A percentile compares a stretch with the other conserved stretches of the same genome.
Conservation (phyloP, 768 basidiomycete genomes). For the Suillus subaureus region DNA sequence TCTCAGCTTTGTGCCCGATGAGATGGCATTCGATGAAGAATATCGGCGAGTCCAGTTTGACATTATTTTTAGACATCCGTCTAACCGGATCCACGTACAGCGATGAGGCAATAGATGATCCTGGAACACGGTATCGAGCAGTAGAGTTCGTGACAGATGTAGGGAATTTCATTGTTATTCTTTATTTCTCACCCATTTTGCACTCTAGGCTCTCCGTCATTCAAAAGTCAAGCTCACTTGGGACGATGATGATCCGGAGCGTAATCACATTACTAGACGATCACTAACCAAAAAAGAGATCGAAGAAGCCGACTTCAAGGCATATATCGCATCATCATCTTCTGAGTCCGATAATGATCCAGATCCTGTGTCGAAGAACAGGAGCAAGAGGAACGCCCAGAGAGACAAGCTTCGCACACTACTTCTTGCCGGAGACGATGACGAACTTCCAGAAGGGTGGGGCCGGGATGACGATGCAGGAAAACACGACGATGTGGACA, state of each 20-base stretch:
- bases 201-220: constrained; percentile 83
- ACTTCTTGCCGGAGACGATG: constrained; percentile 66
- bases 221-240: constrained; percentile 98
- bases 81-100: constrained; percentile 39
- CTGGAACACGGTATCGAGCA: constrained; percentile 61
- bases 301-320: constrained; percentile 88
- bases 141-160: constrained; percentile 95
- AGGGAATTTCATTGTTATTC: constrained; percentile 29
- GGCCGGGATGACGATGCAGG: constrained; percentile 43
- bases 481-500: constrained; percentile 58
- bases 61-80: not conserved
- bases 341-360: constrained; percentile 40
- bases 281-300: constrained; percentile 81
- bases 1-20: constrained; percentile 90
- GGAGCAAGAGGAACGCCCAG: constrained; percentile 44
- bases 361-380: constrained; percentile 17
- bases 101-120: constrained; percentile 79
- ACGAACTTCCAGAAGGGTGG: constrained; percentile 87
- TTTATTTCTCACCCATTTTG: not conserved
- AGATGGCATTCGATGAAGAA: constrained; percentile 82
- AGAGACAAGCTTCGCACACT: constrained; percentile 78
- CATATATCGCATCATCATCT: constrained; percentile 46
- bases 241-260: constrained; percentile 96
- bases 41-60: constrained; percentile 51
- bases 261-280: constrained; percentile 78